Evolutionary conservation across 2,329 filamentous ascomycete species (phyloP), one percentile per base, ranked within the genome.

Genomic region (Monosporascus sp.): DNA sequence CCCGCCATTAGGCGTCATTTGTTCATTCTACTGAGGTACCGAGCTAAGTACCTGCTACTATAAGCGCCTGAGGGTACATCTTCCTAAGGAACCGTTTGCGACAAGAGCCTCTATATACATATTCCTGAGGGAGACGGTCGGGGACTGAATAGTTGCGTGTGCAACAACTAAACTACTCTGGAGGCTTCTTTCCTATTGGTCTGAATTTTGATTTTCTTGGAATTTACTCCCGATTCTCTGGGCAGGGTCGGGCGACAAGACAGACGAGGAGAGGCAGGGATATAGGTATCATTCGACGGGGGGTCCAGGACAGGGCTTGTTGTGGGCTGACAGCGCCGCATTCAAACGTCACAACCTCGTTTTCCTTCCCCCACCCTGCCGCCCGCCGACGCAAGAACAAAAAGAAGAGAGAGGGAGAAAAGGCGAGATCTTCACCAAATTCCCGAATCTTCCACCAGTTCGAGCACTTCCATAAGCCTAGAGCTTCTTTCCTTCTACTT

Each of bases 1-100:
- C 52, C 56, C 58, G 52, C 56, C 52, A 58, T 59, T 59, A 54
- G 55, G 56, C 58, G 58, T 59, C 56, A 59, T 58, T 34, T 27
- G 26, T 27, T 27, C 26, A 8, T 26, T 8, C 26, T 26, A 26
- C 6, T n/a, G 1, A 3, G 9, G 8, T 11, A 27, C 8, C 27
- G 8, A 11, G 27, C 27, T 27, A 27, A 9, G 27, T 27, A 27
- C 27, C 27, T 11, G 3, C 27, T 11, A 27, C 27, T 9, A 11
- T 11, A 27, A 27, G 27, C 27, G 2, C 27, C 27, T 3, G 8
- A 27, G 27, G 27, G 27, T 27, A 27, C 27, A 27, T 27, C 27
- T 11, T 27, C 26, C 8, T 27, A 11, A 11, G 27, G 27, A 11
- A 9, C 26, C 26, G 24, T 24, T 27, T 8, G 7, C 7, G 8